A percentile compares a stretch with the other conserved stretches of the same genome.
phyloP scores from a whole-genome alignment of 768 basidiomycete species.

The Leccinellum albellum region DNA sequence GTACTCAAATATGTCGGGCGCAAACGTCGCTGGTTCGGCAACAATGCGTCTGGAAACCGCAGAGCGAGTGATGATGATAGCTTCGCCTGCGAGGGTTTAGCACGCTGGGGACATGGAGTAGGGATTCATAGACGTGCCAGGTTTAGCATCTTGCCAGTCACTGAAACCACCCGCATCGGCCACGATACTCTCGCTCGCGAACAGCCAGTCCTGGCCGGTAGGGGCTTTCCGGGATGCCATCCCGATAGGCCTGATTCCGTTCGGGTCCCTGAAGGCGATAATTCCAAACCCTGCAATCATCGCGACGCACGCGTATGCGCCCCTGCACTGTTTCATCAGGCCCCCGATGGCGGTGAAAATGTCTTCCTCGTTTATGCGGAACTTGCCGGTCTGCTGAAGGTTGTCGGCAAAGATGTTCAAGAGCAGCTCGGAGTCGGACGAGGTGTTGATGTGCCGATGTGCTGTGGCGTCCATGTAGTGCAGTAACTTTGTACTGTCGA shows the following conservation, averaged over 20 bases:
- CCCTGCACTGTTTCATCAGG: conserved; percentile 83
- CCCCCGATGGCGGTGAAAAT: conserved; percentile 92
- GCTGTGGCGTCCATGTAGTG: conserved; percentile 94
- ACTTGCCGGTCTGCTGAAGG: conserved; percentile 96
- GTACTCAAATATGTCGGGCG: conserved; percentile 98
- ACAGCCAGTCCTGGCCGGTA: conserved; percentile 76
- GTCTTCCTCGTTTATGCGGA: conserved; percentile 99
- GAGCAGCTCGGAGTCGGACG: conserved; percentile 94
- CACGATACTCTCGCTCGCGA: conserved; percentile 94
- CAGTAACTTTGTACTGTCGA: conserved; percentile 84
- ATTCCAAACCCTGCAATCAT: conserved; percentile 99
- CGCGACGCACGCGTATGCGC: conserved; percentile 96
- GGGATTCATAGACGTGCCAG: conserved; percentile 49
- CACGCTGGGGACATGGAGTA: neutral
- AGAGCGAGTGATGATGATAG: conserved; percentile 87
- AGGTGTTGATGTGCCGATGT: conserved; percentile 98
- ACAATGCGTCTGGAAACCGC: conserved; percentile 74
- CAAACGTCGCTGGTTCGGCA: conserved; percentile 66
- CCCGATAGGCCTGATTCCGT: conserved; percentile 93
- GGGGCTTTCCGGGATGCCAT: conserved; percentile 65
- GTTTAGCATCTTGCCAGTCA: conserved; percentile 91
- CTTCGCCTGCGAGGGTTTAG: conserved; percentile 62
- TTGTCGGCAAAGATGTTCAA: conserved; percentile 98
- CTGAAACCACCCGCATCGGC: conserved; percentile 89
- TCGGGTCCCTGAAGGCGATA: conserved; percentile 96